Evolutionary conservation across 1,284 basidiomycete genomes (phyloP).

Genomic region (Pseudozyma thailandica): DNA sequence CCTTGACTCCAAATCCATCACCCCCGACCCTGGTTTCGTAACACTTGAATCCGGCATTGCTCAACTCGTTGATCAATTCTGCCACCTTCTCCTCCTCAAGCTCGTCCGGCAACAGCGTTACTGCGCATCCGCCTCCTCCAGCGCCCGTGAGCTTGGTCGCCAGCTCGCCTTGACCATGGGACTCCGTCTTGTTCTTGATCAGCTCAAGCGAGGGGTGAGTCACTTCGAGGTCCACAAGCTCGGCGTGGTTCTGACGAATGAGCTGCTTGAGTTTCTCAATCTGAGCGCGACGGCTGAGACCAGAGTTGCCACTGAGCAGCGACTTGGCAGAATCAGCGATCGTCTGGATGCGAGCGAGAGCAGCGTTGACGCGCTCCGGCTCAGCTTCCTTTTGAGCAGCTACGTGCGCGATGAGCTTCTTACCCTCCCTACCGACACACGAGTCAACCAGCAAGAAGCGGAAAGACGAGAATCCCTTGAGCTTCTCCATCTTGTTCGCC

Average conservation of each 20-base stretch:
- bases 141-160: constrained; percentile 98
- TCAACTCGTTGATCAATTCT: constrained; percentile 45
- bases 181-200: constrained; percentile 79
- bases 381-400: constrained; percentile 78
- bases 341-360: constrained; percentile 42
- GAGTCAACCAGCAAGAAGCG: constrained; percentile 92
- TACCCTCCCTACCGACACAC: constrained; percentile 90
- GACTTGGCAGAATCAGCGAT: constrained; percentile 56
- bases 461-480: constrained; percentile 76
- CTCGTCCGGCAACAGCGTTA: constrained; percentile 92
- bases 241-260: constrained; percentile 87
- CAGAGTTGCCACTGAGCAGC: constrained; percentile 40
- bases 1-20: constrained; percentile 85
- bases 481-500: constrained; percentile 80
- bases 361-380: constrained; percentile 63
- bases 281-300: constrained; percentile 25
- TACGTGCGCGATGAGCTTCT: constrained; percentile 90
- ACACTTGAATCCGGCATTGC: constrained; percentile 77
- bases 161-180: constrained; percentile 73
- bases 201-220: constrained; percentile 88
- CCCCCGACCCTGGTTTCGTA: constrained; percentile 94
- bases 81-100: constrained; percentile 48
- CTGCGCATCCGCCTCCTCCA: constrained; percentile 97
- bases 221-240: constrained; percentile 89
- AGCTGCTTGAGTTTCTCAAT: constrained; percentile 45